Conservation (phyloP, 169 alveolate species). For the Theileria orientalis region DNA sequence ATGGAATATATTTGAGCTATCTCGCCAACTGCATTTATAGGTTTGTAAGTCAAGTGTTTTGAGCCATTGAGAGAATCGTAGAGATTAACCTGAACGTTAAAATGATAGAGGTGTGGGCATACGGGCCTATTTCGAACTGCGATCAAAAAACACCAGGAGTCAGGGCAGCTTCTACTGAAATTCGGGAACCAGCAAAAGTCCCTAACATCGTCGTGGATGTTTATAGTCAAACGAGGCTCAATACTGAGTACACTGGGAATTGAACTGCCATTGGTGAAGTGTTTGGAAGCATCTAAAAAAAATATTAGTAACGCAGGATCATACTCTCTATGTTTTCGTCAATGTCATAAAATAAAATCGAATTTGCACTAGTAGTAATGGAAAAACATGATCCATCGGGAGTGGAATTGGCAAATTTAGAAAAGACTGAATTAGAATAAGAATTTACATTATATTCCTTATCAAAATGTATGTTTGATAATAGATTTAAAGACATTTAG, state of each 20-base stretch:
- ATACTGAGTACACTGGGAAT: neutral
- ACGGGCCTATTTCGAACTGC: constrained; percentile 60
- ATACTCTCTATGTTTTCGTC: constrained; percentile 17
- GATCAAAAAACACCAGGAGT: constrained; percentile 42
- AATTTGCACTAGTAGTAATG: constrained; percentile 1
- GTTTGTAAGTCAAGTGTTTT: constrained; percentile 58
- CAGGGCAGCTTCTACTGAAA: constrained; percentile 27
- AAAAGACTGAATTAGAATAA: neutral
- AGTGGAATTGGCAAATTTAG: constrained; percentile 6
- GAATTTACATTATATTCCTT: neutral
- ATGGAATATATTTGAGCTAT: constrained; percentile 49
- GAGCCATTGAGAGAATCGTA: constrained; percentile 41
- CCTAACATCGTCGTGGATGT: constrained; percentile 44
- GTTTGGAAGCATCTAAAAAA: no score
- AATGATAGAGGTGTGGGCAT: neutral
- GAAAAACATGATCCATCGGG: constrained; percentile 28
- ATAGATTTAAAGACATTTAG: constrained; percentile 4
- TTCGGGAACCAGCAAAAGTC: constrained; percentile 57
- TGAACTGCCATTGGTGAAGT: neutral
- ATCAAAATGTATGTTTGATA: constrained; percentile 12
- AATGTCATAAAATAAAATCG: constrained; percentile 6
- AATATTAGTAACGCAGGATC: neutral
- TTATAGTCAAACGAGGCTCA: neutral
- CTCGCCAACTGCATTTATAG: constrained; percentile 38
- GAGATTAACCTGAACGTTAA: constrained; percentile 20